Conservation (phyloP, 2,329 filamentous ascomycete species). For the Fusarium graminum region DNA sequence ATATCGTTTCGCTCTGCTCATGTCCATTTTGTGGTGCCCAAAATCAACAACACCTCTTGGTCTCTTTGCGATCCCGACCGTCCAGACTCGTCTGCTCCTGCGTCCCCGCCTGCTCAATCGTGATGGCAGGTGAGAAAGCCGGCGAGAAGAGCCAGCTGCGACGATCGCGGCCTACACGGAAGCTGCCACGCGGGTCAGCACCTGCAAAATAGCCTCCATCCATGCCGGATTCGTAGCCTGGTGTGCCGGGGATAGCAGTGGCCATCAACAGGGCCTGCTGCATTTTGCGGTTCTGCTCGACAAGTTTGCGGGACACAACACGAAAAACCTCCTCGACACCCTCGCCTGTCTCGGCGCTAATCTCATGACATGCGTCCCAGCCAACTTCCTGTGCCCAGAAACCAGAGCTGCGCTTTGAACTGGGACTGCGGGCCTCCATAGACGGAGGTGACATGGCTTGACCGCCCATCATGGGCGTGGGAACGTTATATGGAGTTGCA, state of each 20-base stretch:
- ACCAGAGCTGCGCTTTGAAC: constrained; percentile 76
- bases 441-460: constrained; percentile 42
- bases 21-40: not conserved
- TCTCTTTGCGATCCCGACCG: constrained; percentile 39
- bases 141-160: constrained; percentile 71
- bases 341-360: constrained; percentile 92
- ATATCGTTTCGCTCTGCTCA: constrained; percentile 22
- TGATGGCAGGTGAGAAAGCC: constrained; percentile 65
- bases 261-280: constrained; percentile 70
- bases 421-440: constrained; percentile 70
- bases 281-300: constrained; percentile 74
- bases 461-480: constrained; percentile 38
- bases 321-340: constrained; percentile 97
- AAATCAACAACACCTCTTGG: constrained; percentile 51
- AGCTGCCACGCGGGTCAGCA: constrained; percentile 62
- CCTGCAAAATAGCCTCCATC: constrained; percentile 67
- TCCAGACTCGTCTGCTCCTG: constrained; percentile 49
- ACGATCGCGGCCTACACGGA: constrained; percentile 69
- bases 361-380: constrained; percentile 98
- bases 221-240: constrained; percentile 60
- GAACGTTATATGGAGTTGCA: constrained; percentile 58
- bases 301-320: constrained; percentile 72
- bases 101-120: constrained; percentile 59
- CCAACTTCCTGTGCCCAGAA: constrained; percentile 94
- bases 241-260: constrained; percentile 64